Evolutionary conservation across 352 stramenopile genomes (phyloP).

Genomic region (Pythium utonaiense): DNA sequence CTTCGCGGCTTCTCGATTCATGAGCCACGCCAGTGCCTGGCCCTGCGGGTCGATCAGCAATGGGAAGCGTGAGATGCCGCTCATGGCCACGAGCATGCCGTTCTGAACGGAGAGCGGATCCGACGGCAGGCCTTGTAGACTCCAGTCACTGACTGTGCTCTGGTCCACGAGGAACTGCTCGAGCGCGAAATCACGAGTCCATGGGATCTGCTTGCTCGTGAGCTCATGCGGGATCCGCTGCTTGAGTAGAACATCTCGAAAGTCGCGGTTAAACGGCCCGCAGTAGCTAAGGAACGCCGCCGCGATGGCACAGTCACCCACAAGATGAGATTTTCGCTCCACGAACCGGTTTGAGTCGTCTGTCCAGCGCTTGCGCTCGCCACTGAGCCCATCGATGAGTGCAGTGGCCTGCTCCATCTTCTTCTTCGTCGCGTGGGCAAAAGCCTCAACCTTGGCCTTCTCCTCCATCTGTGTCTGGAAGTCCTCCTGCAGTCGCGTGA

Average conservation of each 20-base stretch:
- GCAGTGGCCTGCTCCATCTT: slow-evolving; percentile 90
- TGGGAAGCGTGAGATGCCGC: slow-evolving; percentile 57
- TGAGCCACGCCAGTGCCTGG: slow-evolving; percentile 86
- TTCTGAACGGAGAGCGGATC: slow-evolving; percentile 91
- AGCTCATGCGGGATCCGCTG: slow-evolving; percentile 69
- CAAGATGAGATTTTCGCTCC: slow-evolving; percentile 71
- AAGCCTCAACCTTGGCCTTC: slow-evolving; percentile 85
- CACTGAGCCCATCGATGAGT: slow-evolving; percentile 82
- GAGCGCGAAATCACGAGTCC: slow-evolving; percentile 57
- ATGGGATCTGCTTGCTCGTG: slow-evolving; percentile 55
- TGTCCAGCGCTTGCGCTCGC: slow-evolving; percentile 85
- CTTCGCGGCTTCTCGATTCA: slow-evolving; percentile 55
- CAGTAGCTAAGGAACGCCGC: slow-evolving; percentile 89
- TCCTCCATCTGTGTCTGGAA: slow-evolving; percentile 90
- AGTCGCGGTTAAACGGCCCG: slow-evolving; percentile 88
- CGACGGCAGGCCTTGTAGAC: slow-evolving; percentile 79
- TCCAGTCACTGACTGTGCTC: slow-evolving; percentile 86
- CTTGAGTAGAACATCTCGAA: slow-evolving; percentile 55
- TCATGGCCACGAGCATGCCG: slow-evolving; percentile 79
- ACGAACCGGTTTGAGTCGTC: slow-evolving; percentile 87
- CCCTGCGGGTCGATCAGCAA: slow-evolving; percentile 90
- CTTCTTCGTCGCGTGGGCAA: slow-evolving; percentile 72
- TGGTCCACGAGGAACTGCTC: slow-evolving; percentile 75
- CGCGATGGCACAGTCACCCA: slow-evolving; percentile 84
- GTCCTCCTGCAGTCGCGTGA: slow-evolving; percentile 70